Percentiles rank a stretch among this genome's conserved stretches.
Evolutionary conservation across 2,329 filamentous ascomycete species (phyloP).

Genomic region (Amphichorda felina): DNA sequence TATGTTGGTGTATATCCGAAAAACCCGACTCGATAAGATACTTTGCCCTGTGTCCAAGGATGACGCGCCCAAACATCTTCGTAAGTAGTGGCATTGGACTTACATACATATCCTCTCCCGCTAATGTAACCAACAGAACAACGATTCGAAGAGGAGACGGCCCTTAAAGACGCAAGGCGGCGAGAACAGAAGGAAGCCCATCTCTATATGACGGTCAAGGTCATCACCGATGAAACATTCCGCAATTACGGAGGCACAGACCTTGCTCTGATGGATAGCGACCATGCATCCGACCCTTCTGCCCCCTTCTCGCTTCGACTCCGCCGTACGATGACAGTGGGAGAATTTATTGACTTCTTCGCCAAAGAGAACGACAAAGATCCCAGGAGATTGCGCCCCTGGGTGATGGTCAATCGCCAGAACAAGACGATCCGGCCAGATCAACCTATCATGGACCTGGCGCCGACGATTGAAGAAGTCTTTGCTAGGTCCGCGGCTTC

Average conservation of each 20-base stretch:
- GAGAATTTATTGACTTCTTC: conserved; percentile 60
- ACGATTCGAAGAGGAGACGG: conserved; percentile 72
- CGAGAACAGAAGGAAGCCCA: conserved; percentile 93
- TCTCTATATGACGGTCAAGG: conserved; percentile 75
- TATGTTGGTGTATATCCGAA: conserved; percentile 96
- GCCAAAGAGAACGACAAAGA: conserved; percentile 60
- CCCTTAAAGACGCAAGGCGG: conserved; percentile 59
- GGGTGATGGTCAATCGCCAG: conserved; percentile 97
- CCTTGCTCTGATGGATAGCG: conserved; percentile 56
- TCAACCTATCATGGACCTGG: conserved; percentile 66
- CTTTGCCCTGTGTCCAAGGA: conserved; percentile 64
- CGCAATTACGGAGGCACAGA: conserved; percentile 74
- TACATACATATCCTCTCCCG: conserved; percentile 22
- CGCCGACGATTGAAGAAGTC: conserved; percentile 66
- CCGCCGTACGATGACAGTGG: conserved; percentile 62
- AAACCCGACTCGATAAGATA: conserved; percentile 73
- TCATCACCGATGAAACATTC: conserved; percentile 76
- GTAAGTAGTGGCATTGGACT: conserved; percentile 22
- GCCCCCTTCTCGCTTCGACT: conserved; percentile 63
- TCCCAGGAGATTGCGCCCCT: conserved; percentile 63
- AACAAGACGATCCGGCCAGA: conserved; percentile 95
- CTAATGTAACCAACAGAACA: conserved; percentile 24
- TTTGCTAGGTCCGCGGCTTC: conserved; percentile 39
- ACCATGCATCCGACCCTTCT: conserved; percentile 53
- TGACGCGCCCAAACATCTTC: conserved; percentile 73